Evolutionary conservation across 2,329 filamentous ascomycete species (phyloP).

Genomic region (Chlorencoelia australis): DNA sequence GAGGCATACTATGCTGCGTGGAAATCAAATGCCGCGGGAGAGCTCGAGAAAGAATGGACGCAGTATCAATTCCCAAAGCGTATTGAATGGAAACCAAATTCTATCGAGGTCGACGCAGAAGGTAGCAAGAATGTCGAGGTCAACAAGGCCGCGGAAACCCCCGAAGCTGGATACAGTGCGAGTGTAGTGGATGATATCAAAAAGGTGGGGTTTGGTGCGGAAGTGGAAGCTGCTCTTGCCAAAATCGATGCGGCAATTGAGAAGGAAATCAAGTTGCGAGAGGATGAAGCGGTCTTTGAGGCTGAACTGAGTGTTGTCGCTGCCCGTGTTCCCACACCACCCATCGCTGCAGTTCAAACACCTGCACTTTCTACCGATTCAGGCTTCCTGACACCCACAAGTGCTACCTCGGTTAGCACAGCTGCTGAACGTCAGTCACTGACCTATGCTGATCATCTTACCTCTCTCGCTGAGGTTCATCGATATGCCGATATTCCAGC

Average conservation of each 20-base stretch:
- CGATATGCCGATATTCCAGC: slow-evolving; percentile 82
- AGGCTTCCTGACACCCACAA: slow-evolving; percentile 37
- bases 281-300: slow-evolving; percentile 33
- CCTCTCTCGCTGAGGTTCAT: slow-evolving; percentile 58
- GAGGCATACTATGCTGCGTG: slow-evolving; percentile 89
- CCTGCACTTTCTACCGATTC: slow-evolving; percentile 19
- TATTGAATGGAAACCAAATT: slow-evolving; percentile 74
- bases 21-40: slow-evolving; percentile 62
- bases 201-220: slow-evolving; percentile 29
- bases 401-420: slow-evolving; percentile 40
- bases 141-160: slow-evolving; percentile 3
- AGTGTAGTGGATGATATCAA: slow-evolving; percentile 24
- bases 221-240: slow-evolving; percentile 54
- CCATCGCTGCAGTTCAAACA: slow-evolving; percentile 17
- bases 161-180: slow-evolving; percentile 21
- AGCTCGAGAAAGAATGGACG: slow-evolving; percentile 72
- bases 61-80: slow-evolving; percentile 83
- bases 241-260: slow-evolving; percentile 80
- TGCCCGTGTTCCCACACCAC: slow-evolving; percentile 22
- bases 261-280: slow-evolving; percentile 53
- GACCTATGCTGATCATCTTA: slow-evolving; percentile 69
- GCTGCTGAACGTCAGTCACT: slow-evolving; percentile 53
- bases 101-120: slow-evolving; percentile 19
- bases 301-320: slow-evolving; percentile 25
- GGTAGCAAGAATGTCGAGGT: slow-evolving; percentile 12